Conservation (phyloP, 2,329 filamentous ascomycete species). For the Sporothrix curviconia region DNA sequence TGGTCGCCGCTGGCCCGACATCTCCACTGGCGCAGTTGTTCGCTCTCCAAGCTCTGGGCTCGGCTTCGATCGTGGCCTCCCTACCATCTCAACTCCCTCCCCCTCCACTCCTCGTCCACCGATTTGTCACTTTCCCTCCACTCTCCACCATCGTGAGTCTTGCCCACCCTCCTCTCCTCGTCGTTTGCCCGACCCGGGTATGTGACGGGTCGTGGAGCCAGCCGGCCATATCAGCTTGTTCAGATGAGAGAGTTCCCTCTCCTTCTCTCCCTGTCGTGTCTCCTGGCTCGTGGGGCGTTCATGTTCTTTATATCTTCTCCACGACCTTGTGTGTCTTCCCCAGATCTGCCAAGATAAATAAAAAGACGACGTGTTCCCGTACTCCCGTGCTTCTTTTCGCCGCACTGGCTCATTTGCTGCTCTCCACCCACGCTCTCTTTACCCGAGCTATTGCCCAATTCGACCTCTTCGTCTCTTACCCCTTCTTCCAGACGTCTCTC, state of each 20-base stretch:
- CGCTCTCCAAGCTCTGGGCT: too few relatives aligned
- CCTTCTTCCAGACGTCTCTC: background rate
- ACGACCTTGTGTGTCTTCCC: background rate
- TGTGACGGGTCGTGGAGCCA: background rate
- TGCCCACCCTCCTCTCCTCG: too few relatives aligned
- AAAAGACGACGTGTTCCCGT: background rate
- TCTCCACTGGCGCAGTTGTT: background rate
- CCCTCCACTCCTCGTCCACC: background rate
- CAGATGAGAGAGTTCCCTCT: background rate
- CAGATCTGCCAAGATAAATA: conserved; percentile 7
- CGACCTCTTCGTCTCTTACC: background rate
- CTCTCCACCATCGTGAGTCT: background rate
- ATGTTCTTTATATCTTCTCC: background rate
- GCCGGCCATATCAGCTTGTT: background rate
- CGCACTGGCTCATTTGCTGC: background rate
- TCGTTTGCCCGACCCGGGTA: conserved; percentile 5
- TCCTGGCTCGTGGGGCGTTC: background rate
- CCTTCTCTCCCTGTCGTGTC: background rate
- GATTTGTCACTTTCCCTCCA: background rate
- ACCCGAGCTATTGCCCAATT: conserved; percentile 1
- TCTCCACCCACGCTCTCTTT: background rate
- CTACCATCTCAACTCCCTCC: background rate
- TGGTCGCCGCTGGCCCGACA: background rate
- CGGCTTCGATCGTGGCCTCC: too few relatives aligned
- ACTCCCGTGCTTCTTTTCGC: background rate